Percentiles rank a stretch among this genome's conserved stretches.
These are phyloP conservation scores for Tricholoma furcatifolium DNA, from an alignment of 768 basidiomycete species.

Conservation along the genomic window DNA sequence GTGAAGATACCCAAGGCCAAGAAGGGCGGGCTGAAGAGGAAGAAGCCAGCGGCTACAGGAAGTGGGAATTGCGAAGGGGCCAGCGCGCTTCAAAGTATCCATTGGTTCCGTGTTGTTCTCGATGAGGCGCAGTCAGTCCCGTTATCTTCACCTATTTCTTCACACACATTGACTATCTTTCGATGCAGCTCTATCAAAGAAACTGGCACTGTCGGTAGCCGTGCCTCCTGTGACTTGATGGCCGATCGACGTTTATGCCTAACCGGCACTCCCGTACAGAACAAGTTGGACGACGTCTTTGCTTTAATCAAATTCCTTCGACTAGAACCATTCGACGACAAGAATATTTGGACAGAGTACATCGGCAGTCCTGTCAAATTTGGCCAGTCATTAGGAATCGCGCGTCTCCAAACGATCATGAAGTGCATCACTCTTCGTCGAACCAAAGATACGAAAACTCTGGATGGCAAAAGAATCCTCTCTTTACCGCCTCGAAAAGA, in stretches of 20 bases:
- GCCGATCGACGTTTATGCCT: conserved; percentile 92
- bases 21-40: conserved; percentile 66
- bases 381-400: conserved; percentile 85
- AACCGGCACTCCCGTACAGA: conserved; percentile 99
- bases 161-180: neutral
- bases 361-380: conserved; percentile 93
- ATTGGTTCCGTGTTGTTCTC: conserved; percentile 95
- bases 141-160: neutral
- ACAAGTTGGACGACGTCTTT: conserved; percentile 97
- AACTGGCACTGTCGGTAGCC: conserved; percentile 88
- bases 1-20: conserved; percentile 62
- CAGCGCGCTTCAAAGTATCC: conserved; percentile 88
- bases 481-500: conserved; percentile 89
- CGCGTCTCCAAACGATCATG: conserved; percentile 96
- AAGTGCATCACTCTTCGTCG: conserved; percentile 93
- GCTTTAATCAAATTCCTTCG: conserved; percentile 96
- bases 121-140: conserved; percentile 87
- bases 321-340: conserved; percentile 89
- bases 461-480: conserved; percentile 83
- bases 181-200: conserved; percentile 89
- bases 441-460: conserved; percentile 86
- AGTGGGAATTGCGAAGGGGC: conserved; percentile 43
- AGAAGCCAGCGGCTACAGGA: conserved; percentile 42
- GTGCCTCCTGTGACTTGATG: conserved; percentile 92
- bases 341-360: conserved; percentile 88